Evolutionary conservation across 139 green algal genomes (phyloP).

Genomic region (Pseudopediastrum boryanum): DNA sequence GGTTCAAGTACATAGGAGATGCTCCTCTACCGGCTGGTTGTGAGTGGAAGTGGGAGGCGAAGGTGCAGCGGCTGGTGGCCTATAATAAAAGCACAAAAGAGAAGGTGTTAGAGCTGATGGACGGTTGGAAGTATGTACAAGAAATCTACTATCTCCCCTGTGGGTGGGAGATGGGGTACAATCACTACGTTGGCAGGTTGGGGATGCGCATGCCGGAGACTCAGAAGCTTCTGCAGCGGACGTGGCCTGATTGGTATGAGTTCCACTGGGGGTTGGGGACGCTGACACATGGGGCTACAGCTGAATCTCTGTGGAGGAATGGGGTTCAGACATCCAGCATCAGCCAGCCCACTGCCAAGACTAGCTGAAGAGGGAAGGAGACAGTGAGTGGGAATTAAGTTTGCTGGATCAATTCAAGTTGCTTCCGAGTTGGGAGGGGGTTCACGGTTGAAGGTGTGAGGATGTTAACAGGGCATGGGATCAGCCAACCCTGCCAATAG

Average conservation of each 20-base stretch:
- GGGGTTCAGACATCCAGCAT: no score
- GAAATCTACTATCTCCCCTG: slow-evolving; percentile 7
- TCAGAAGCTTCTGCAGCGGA: background rate
- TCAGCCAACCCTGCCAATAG: no score
- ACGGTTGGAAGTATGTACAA: slow-evolving; percentile 10
- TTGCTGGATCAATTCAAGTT: no score
- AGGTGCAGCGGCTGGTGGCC: background rate
- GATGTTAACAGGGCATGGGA: no score
- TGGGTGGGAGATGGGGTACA: slow-evolving; percentile 31
- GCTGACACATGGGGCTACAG: slow-evolving; percentile 1
- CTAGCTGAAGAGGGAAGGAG: no score
- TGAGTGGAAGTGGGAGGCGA: slow-evolving; percentile 11
- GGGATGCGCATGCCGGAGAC: slow-evolving; percentile 27
- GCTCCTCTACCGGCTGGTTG: no score
- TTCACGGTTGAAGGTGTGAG: no score
- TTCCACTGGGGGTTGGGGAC: slow-evolving; percentile 1
- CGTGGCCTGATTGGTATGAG: background rate
- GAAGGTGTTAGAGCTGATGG: background rate
- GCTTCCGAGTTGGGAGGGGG: no score
- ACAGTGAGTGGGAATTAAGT: no score
- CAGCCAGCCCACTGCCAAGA: no score
- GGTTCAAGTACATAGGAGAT: no score
- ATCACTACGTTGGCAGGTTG: slow-evolving; percentile 14
- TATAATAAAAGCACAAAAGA: background rate
- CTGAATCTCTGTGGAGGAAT: no score